Base-by-base conservation (phyloP, 768 basidiomycete species). In the Obba rivulosa region DNA sequence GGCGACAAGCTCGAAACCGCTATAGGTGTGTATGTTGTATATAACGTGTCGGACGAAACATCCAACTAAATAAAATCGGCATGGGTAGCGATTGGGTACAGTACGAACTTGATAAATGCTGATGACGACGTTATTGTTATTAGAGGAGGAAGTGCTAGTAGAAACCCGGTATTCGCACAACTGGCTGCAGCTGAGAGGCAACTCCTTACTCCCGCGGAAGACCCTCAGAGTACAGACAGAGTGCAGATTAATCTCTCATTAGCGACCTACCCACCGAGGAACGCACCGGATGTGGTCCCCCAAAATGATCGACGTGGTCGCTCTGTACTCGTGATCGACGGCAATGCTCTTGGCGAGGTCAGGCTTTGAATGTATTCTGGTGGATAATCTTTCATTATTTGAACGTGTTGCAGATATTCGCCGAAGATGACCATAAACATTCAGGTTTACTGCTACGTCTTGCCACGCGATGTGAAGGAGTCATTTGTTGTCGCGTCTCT, bases 51-150 rank as follows among this genome's bases (percentile, higher is more conserved):
- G n/a, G n/a, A n/a, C n/a, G n/a, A n/a, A n/a, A n/a, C n/a, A n/a
- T n/a, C n/a, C n/a, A n/a, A n/a, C n/a, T n/a, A n/a, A n/a, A n/a
- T n/a, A n/a, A n/a, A n/a, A n/a, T n/a, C n/a, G n/a, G n/a, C n/a
- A n/a, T n/a, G n/a, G n/a, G n/a, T n/a, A 88, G 94, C 96, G 37
- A 99, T 99, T 60, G 96, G 94, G 7, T 91, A 95, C 65, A 95
- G 90, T 49, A 97, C 95, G 22, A 97, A 97, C 66, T 80, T 99
- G 51, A 92, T 99, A 38, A 80, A 80, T 0, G 72, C 72, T 23
- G 88, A 98, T 28, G 89, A 93, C 21, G 98, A 99, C 61, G 80
- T 99, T 62, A 88, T 99, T 62, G 79, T 98, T 62, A 79, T 99
- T 53, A 85, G 94, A 18, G 92, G 89, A 43, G 82, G 87, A 2